Conservation (phyloP, 805 yeast genomes). For the Yamadazyma laniorum region DNA sequence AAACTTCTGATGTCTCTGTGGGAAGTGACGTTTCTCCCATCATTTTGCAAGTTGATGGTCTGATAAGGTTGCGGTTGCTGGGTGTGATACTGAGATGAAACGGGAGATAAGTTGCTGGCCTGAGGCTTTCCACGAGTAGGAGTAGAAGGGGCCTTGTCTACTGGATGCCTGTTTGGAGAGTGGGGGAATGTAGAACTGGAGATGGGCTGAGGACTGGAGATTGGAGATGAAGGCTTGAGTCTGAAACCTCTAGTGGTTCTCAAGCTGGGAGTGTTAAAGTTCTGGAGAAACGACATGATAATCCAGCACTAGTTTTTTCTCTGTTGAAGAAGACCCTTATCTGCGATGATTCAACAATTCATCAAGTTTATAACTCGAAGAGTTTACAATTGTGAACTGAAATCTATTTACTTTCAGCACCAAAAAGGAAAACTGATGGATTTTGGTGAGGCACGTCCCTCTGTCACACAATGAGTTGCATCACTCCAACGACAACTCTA, state of each 20-base stretch:
- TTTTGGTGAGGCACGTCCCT: too few species aligned
- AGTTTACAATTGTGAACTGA: slow-evolving; percentile 5
- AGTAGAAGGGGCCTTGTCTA: slow-evolving; percentile 5
- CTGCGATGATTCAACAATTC: neutral
- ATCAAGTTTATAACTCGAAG: neutral
- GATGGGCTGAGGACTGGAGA: slow-evolving; percentile 38
- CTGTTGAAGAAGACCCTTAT: slow-evolving; percentile 5
- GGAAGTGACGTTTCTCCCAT: slow-evolving; percentile 29
- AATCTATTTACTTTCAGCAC: slow-evolving; percentile 13
- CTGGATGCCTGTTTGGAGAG: slow-evolving; percentile 12
- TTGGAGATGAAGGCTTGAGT: slow-evolving; percentile 38
- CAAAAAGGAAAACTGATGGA: slow-evolving; percentile 8
- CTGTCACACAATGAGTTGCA: too few species aligned
- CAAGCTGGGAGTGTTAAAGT: slow-evolving; percentile 44
- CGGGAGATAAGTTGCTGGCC: slow-evolving; percentile 7
- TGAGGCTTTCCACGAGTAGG: slow-evolving; percentile 3
- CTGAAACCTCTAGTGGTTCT: slow-evolving; percentile 44
- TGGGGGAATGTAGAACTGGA: slow-evolving; percentile 34
- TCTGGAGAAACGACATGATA: slow-evolving; percentile 36
- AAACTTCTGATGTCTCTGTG: slow-evolving; percentile 80
- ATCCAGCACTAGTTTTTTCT: neutral
- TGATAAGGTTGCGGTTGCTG: slow-evolving; percentile 23
- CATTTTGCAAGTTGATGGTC: slow-evolving; percentile 26
- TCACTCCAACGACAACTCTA: neutral
- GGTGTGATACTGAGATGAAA: neutral